Base-by-base conservation (phyloP, 768 basidiomycete genomes). In the Dentipellis sp. region DNA sequence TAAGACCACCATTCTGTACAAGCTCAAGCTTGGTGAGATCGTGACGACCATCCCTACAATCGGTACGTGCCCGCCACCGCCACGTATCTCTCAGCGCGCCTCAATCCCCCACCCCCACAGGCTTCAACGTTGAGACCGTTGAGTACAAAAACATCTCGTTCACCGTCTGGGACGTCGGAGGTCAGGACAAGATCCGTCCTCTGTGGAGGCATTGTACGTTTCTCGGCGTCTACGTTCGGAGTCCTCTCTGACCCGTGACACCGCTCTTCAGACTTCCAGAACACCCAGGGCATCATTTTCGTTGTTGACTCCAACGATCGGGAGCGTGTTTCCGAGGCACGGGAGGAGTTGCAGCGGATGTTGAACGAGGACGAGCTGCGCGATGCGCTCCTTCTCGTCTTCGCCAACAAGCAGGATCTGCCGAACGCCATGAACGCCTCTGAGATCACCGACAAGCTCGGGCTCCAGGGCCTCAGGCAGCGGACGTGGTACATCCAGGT, bases 141-240 rank as follows among this genome's bases (percentile, higher is more conserved):
- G 95, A 98, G 74, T 98, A 99, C 78, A 98, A 97, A 83, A 99
- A 98, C 80, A 97, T 98, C 63, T 97, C 94, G 22, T 99, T 99
- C 84, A 99, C 95, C 21, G 97, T 98, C 48, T 98, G 97, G 97
- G 97, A 99, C 76, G 97, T 99, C 62, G 97, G 97, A 83, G 97
- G 95, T 66, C 95, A 99, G 77, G 95, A 99, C 78, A 99, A 98
- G 86, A 98, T 98, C 74, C 86, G 95, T 66, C 95, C 95, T 64
- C 84, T 98, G 65, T 99, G 97, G 97, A 92, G 95, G 84, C 97
- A 99, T 79, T 99, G 97, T 97, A 68, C 68, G 93, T 84, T 54
- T 62, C 21, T n/a, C 48, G 23, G 22, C 17, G 57, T 62, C 58
- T 46, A 50, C 19, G 6, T 29, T 29, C 29, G 29, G 29, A 29